These are phyloP conservation scores for Puccinia polysora DNA, from an alignment of 1,284 basidiomycete genomes.

Conservation along the genomic window DNA sequence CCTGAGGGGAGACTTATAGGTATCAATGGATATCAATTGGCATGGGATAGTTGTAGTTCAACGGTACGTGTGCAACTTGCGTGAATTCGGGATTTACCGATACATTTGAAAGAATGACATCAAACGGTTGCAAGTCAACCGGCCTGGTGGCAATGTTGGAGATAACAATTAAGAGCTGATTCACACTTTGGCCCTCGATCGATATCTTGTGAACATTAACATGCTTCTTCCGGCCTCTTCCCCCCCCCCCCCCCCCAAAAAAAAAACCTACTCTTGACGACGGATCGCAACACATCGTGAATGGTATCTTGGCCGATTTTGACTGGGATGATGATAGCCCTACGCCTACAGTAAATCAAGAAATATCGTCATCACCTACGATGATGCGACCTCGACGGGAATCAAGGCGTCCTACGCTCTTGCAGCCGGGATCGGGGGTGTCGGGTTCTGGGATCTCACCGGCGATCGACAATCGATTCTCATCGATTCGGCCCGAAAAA, in stretches of 20 bases:
- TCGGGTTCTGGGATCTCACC: conserved; percentile 72
- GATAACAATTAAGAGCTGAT: too few relatives aligned
- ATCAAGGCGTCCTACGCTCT: conserved; percentile 70
- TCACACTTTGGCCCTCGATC: too few relatives aligned
- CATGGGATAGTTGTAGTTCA: conserved; percentile 76
- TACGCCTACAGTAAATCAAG: conserved; percentile 63
- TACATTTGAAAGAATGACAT: too few relatives aligned
- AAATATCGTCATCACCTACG: conserved; percentile 73
- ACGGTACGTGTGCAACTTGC: conserved; percentile 63
- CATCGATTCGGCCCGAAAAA: conserved; percentile 18
- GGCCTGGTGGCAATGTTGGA: too few relatives aligned
- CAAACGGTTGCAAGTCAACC: too few relatives aligned
- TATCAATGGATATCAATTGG: conserved; percentile 64
- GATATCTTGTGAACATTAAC: not conserved
- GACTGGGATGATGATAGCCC: conserved; percentile 56
- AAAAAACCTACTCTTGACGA: too few relatives aligned
- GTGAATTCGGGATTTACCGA: not conserved
- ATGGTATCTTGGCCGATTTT: not conserved
- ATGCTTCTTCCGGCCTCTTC: too few relatives aligned
- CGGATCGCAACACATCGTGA: too few relatives aligned
- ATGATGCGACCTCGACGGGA: conserved; percentile 69
- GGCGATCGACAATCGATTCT: conserved; percentile 59
- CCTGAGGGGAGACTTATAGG: conserved; percentile 58
- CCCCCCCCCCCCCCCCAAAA: too few relatives aligned
- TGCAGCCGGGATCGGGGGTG: conserved; percentile 64